These are phyloP conservation scores for Reticulascus tulasneorum DNA, from an alignment of 2,329 filamentous ascomycete species.

Conservation along the genomic window DNA sequence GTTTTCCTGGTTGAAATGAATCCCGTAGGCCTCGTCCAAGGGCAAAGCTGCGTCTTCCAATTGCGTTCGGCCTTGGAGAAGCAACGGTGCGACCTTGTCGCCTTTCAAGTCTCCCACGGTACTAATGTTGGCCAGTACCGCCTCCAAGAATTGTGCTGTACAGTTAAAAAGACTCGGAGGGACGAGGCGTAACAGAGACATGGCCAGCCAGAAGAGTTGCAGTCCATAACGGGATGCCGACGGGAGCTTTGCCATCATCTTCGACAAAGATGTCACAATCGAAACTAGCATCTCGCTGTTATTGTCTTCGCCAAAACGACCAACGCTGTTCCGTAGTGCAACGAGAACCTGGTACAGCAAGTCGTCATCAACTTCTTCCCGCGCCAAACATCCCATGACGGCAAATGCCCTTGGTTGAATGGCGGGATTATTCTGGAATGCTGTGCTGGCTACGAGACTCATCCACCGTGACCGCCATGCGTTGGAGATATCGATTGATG, in stretches of 20 bases:
- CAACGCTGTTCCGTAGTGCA: constrained; percentile 60
- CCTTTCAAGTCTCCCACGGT: constrained; percentile 56
- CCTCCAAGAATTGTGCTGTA: constrained; percentile 60
- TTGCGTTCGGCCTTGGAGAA: constrained; percentile 57
- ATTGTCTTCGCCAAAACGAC: constrained; percentile 60
- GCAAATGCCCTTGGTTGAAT: constrained; percentile 67
- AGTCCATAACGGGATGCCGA: constrained; percentile 64
- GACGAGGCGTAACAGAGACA: constrained; percentile 62
- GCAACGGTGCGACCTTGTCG: constrained; percentile 53
- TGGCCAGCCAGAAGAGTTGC: constrained; percentile 67
- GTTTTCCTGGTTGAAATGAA: constrained; percentile 59
- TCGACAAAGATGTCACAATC: constrained; percentile 63
- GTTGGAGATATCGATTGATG: constrained; percentile 61
- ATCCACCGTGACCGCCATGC: constrained; percentile 70
- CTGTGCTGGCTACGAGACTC: constrained; percentile 68
- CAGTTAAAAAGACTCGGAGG: constrained; percentile 62
- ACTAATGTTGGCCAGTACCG: constrained; percentile 61
- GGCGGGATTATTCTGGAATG: constrained; percentile 69
- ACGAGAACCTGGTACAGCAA: constrained; percentile 68
- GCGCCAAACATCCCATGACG: constrained; percentile 66
- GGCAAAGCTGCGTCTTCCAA: constrained; percentile 59
- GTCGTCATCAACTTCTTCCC: constrained; percentile 70
- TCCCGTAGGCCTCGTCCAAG: constrained; percentile 62
- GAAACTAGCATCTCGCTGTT: constrained; percentile 66
- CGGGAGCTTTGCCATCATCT: constrained; percentile 67